Base-by-base conservation (phyloP, 768 basidiomycete genomes). In the Boletellus emodensis region DNA sequence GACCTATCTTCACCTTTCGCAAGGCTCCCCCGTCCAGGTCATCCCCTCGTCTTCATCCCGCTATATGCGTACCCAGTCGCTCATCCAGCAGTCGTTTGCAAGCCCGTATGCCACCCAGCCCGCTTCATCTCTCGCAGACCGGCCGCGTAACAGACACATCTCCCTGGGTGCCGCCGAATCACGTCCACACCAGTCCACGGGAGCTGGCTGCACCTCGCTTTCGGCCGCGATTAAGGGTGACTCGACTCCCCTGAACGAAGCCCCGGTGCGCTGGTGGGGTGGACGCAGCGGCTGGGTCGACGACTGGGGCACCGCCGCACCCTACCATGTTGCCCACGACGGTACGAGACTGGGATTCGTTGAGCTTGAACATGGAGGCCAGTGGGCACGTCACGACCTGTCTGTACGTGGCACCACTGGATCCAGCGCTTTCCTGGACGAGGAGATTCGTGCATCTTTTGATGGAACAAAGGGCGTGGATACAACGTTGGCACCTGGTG, bases 391-490 rank as follows among this genome's bases (percentile, higher is more conserved):
- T 46, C 46, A 35, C 22, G 56, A 61, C 14, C 50, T 42, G 18
- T 49, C 50, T 40, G 44, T 32, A 4, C 44, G 30, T 33, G 26
- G 30, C 13, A 14, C 4, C 15, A 33, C 6, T 7, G 18, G 51
- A 8, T 26, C 59, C 40, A 34, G 49, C 7, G 35, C 49, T 4
- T 62, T 63, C 40, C 10, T 51, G 35, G 51, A 64, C 8, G 61
- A 62, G 4, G 59, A 58, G 32, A 58, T 62, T 52, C 43, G 44
- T n/a, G 59, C 53, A 3, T 64, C 61, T 11, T 53, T 62, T 37
- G 51, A 55, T 17, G 43, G 42, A 22, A 1, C 20, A 5, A 40
- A 6, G 11, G 22, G 11, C 13, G 22, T 30, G 10, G 42, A 36
- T 14, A 3, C 38, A 12, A 18, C 40, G 2, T 34, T 40, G 17